Evolutionary conservation across 305 asterid species (phyloP).

Genomic region (Stenogyne calaminthoides): DNA sequence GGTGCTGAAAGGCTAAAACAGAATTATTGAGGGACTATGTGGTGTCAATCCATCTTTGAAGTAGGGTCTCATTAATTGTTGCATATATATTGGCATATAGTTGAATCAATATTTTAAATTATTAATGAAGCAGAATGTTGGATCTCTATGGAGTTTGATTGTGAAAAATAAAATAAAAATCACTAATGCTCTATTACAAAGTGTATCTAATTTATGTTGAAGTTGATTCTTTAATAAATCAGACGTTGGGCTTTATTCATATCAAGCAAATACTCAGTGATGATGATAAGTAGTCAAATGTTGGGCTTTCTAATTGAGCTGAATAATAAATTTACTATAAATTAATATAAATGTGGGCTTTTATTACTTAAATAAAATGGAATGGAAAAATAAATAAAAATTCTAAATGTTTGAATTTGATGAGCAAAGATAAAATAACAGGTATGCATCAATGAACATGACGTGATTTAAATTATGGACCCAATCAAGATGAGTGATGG

Average conservation of each 20-base stretch:
- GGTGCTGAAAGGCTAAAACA: background rate
- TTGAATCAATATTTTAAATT: background rate
- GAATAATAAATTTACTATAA: background rate
- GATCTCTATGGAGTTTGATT: background rate
- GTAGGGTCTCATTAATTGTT: background rate
- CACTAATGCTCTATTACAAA: background rate
- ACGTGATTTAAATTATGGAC: background rate
- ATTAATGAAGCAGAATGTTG: background rate
- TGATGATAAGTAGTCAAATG: background rate
- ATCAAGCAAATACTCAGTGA: background rate
- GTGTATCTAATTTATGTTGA: too few species aligned
- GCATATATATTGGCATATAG: background rate
- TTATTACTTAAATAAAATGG: too few species aligned
- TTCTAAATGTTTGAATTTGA: background rate
- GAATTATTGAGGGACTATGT: background rate
- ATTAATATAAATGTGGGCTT: too few species aligned
- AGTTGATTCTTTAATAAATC: too few species aligned
- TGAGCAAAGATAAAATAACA: background rate
- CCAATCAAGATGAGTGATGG: background rate
- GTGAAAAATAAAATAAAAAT: background rate
- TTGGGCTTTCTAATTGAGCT: background rate
- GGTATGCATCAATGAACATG: background rate
- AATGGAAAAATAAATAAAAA: too few species aligned
- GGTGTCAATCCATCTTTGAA: background rate
- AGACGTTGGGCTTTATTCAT: background rate